Conservation (phyloP, 495 filamentous ascomycete genomes). For the Friedmanniomyces simplex region DNA sequence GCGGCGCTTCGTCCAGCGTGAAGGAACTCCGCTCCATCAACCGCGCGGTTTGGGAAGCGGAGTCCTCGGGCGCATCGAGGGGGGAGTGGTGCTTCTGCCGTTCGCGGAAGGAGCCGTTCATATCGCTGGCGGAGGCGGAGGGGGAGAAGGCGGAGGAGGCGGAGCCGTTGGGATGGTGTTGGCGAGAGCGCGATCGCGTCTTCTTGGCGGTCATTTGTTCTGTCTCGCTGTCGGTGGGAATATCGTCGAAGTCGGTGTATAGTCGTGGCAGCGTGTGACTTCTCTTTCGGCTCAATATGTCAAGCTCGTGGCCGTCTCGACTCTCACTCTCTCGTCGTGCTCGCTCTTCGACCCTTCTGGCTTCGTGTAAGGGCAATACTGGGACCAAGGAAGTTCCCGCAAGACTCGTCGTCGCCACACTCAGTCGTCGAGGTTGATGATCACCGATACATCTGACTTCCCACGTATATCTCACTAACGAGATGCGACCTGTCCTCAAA, state of each 20-base stretch:
- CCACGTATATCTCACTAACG: too few relatives aligned
- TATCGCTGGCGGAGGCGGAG: neutral
- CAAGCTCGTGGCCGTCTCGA: constrained; percentile 1
- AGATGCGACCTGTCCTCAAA: neutral
- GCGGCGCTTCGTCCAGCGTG: constrained; percentile 14
- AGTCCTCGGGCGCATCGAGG: constrained; percentile 9
- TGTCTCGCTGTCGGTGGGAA: neutral
- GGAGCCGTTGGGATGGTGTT: constrained; percentile 1
- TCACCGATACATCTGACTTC: constrained; percentile 15
- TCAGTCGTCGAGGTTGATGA: constrained; percentile 9
- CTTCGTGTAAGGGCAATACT: constrained; percentile 9
- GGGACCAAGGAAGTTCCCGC: constrained; percentile 1
- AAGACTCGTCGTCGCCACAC: constrained; percentile 3
- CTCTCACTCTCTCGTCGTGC: too few relatives aligned
- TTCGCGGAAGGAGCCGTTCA: constrained; percentile 22
- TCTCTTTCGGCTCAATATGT: neutral
- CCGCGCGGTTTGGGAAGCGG: neutral
- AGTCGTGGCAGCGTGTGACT: neutral
- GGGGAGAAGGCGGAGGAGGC: constrained; percentile 7
- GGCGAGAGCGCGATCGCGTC: constrained; percentile 9
- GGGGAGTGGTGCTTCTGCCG: constrained; percentile 9
- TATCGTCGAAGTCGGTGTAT: neutral
- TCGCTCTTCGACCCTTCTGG: neutral
- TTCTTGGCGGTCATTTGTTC: neutral
- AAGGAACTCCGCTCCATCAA: constrained; percentile 14